A percentile compares a stretch with the other conserved stretches of the same genome.
Conservation (phyloP, 257 asterid genomes). For the Eustoma russellianum region DNA sequence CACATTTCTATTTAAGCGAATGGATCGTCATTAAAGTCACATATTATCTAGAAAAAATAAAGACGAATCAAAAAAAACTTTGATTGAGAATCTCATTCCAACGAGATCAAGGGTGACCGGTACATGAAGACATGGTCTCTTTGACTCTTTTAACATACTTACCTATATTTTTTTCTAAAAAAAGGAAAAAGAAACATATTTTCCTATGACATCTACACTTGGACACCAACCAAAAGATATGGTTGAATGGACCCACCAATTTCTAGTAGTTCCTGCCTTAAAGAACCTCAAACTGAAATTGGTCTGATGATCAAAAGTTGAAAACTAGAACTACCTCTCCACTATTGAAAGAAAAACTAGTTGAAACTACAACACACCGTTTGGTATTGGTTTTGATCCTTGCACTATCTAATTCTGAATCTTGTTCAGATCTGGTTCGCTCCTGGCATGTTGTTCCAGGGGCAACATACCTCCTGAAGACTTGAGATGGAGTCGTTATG, state of each 20-base stretch:
- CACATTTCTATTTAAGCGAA: no score
- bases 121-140: no score
- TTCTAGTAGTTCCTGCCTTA: no score
- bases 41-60: no score
- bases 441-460: slow-evolving; percentile 17
- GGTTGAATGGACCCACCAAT: neutral
- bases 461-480: neutral
- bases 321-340: neutral
- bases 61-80: no score
- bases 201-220: neutral
- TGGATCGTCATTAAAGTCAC: no score
- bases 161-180: no score
- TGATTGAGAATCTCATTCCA: no score
- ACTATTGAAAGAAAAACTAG: neutral
- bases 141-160: no score
- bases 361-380: neutral
- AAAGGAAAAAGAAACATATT: no score
- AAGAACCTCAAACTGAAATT: neutral
- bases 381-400: neutral
- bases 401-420: slow-evolving; percentile 1
- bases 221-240: neutral
- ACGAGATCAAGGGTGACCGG: no score
- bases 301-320: neutral
- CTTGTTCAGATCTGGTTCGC: neutral
- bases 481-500: neutral